phyloP scores from a whole-genome alignment of 192 early-diverging fungal species.

The Mortierella antarctica region DNA sequence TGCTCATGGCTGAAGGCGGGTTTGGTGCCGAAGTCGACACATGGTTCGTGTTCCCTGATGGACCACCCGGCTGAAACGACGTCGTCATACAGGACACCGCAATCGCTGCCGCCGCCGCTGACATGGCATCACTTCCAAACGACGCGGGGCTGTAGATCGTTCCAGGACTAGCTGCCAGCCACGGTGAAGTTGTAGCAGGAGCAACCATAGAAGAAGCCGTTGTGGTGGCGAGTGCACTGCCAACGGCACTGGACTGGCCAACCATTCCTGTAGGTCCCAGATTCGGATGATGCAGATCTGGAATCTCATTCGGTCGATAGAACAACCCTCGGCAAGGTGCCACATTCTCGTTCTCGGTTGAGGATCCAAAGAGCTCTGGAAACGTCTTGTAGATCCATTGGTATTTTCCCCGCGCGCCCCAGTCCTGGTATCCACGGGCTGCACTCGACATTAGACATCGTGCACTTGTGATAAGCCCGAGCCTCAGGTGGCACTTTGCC shows the following conservation, averaged over 20 bases:
- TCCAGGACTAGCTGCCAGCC: slow-evolving; percentile 28
- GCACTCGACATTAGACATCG: slow-evolving; percentile 31
- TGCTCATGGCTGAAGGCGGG: slow-evolving; percentile 1
- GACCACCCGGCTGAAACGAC: slow-evolving; percentile 16
- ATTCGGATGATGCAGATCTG: neutral
- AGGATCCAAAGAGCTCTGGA: slow-evolving; percentile 21
- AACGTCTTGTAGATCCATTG: slow-evolving; percentile 34
- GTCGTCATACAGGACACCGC: slow-evolving; percentile 11
- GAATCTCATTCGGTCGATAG: slow-evolving; percentile 13
- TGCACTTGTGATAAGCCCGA: slow-evolving; percentile 31
- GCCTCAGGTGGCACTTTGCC: slow-evolving; percentile 25
- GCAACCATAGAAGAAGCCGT: neutral
- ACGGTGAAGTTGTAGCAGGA: slow-evolving; percentile 18
- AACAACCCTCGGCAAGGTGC: slow-evolving; percentile 17
- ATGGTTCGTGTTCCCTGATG: neutral
- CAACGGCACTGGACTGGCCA: neutral
- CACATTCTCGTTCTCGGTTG: slow-evolving; percentile 7
- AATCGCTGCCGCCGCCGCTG: slow-evolving; percentile 26
- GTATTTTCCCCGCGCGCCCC: slow-evolving; percentile 49
- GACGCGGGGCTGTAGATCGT: slow-evolving; percentile 17
- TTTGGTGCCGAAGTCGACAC: neutral
- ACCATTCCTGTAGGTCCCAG: neutral
- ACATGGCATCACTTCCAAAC: slow-evolving; percentile 11
- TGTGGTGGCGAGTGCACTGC: neutral
- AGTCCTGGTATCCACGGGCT: slow-evolving; percentile 26